Percentiles rank a stretch among this genome's conserved stretches.
These are phyloP conservation scores for Hortiboletus campestris DNA, from an alignment of 768 basidiomycete species.

Conservation along the genomic window DNA sequence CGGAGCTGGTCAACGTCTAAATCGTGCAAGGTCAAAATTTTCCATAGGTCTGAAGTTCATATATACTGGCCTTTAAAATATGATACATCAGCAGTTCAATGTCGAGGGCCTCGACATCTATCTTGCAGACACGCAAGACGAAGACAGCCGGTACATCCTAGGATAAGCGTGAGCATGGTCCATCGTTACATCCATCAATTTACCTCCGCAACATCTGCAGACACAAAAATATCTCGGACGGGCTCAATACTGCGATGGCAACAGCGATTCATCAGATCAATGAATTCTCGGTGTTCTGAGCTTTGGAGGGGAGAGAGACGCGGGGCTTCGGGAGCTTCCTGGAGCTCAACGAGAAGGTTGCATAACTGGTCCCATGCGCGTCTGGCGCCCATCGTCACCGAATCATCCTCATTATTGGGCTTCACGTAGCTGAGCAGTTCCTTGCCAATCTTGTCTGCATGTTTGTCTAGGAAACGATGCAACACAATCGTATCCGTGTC, in stretches of 20 bases:
- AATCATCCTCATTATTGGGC: conserved; percentile 52
- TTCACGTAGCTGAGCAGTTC: conserved; percentile 75
- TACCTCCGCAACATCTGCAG: conserved; percentile 49
- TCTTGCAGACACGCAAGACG: conserved; percentile 60
- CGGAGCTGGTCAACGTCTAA: conserved; percentile 52
- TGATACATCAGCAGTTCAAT: conserved; percentile 76
- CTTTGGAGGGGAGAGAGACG: conserved; percentile 49
- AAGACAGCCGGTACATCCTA: conserved; percentile 52
- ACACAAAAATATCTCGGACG: conserved; percentile 66
- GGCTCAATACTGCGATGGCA: conserved; percentile 56
- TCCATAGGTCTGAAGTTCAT: background rate
- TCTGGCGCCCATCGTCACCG: conserved; percentile 61
- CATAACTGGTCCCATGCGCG: conserved; percentile 84
- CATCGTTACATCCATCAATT: conserved; percentile 6
- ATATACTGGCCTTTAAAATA: conserved; percentile 60
- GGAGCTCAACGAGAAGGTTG: conserved; percentile 74
- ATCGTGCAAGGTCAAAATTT: background rate
- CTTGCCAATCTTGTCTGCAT: conserved; percentile 85
- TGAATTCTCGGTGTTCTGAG: conserved; percentile 59
- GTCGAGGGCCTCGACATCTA: conserved; percentile 79
- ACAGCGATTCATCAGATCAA: conserved; percentile 65
- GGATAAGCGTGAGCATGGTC: background rate
- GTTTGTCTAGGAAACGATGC: conserved; percentile 81
- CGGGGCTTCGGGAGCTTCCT: conserved; percentile 66
- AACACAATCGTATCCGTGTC: conserved; percentile 82